These are phyloP conservation scores for Vigna mungo DNA, from an alignment of 306 rosid species.

Conservation along the genomic window DNA sequence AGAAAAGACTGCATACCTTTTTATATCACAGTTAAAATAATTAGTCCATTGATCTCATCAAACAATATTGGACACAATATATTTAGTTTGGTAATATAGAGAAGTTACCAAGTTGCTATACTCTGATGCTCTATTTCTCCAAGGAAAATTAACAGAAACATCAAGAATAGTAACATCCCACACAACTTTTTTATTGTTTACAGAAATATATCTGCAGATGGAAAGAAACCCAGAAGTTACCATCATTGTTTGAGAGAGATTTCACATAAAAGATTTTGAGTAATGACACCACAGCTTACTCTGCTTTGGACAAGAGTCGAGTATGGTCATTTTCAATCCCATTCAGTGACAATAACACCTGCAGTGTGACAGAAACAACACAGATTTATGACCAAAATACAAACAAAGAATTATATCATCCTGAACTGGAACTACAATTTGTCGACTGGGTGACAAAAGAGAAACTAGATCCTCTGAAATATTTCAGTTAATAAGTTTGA, in stretches of 20 bases:
- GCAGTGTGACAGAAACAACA: constrained; percentile 41
- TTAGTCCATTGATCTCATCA: background rate
- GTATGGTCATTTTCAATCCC: constrained; percentile 67
- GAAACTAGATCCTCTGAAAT: too few species aligned
- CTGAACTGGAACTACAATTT: background rate
- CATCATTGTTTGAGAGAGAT: background rate
- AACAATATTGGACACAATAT: constrained; percentile 14
- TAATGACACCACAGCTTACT: constrained; percentile 61
- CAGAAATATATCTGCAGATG: constrained; percentile 72
- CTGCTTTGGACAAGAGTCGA: constrained; percentile 75
- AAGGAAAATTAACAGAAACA: constrained; percentile 67
- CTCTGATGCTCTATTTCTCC: constrained; percentile 56
- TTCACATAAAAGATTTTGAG: constrained; percentile 18
- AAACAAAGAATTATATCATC: constrained; percentile 11
- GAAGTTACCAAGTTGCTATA: constrained; percentile 71
- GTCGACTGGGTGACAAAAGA: too few species aligned
- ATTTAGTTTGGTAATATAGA: constrained; percentile 31
- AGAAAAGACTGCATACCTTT: background rate
- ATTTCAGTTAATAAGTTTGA: too few species aligned
- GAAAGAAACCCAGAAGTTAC: constrained; percentile 34
- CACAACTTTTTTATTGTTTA: constrained; percentile 61
- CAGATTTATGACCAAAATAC: background rate
- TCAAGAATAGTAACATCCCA: constrained; percentile 73
- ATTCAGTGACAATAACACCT: constrained; percentile 81
- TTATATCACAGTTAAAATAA: background rate